Evolutionary conservation across 1,284 basidiomycete species (phyloP).

Genomic region (Mycosarcoma maydis): DNA sequence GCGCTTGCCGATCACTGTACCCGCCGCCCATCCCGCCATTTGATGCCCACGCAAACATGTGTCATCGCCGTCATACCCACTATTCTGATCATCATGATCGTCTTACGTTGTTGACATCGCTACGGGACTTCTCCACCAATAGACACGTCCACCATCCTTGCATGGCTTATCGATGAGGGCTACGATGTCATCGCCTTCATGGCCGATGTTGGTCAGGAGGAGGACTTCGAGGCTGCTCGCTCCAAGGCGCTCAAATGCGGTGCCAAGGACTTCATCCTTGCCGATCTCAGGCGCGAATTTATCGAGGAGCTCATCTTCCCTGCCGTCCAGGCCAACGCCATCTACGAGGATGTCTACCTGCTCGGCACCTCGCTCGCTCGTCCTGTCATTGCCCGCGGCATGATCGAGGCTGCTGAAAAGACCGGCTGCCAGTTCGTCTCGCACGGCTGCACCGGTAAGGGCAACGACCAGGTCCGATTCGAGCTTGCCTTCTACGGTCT

Average conservation of each 20-base stretch:
- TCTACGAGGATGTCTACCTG: constrained; percentile 99
- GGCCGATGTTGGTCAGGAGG: constrained; percentile 98
- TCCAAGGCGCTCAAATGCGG: constrained; percentile 91
- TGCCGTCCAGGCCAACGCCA: constrained; percentile 96
- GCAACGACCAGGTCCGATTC: constrained; percentile 99
- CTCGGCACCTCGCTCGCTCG: constrained; percentile 97
- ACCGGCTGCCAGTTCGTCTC: constrained; percentile 81
- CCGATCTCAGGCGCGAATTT: constrained; percentile 94
- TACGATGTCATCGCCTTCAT: constrained; percentile 98
- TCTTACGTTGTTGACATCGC: too few relatives aligned
- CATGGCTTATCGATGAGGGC: constrained; percentile 83
- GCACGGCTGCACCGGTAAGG: constrained; percentile 99
- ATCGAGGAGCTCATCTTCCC: constrained; percentile 95
- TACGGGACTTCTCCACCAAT: too few relatives aligned
- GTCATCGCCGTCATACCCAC: too few relatives aligned
- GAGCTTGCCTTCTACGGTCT: constrained; percentile 99
- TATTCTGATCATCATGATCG: too few relatives aligned
- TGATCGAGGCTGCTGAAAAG: constrained; percentile 91
- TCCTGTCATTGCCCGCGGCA: constrained; percentile 97
- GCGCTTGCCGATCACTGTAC: constrained; percentile 16
- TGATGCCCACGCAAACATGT: too few relatives aligned
- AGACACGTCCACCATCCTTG: constrained; percentile 67
- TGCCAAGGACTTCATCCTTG: constrained; percentile 92
- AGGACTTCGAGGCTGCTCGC: constrained; percentile 94
- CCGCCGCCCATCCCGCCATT: too few relatives aligned